Evolutionary conservation across 257 asterid species (phyloP).

Genomic region (Ehretia macrophylla): DNA sequence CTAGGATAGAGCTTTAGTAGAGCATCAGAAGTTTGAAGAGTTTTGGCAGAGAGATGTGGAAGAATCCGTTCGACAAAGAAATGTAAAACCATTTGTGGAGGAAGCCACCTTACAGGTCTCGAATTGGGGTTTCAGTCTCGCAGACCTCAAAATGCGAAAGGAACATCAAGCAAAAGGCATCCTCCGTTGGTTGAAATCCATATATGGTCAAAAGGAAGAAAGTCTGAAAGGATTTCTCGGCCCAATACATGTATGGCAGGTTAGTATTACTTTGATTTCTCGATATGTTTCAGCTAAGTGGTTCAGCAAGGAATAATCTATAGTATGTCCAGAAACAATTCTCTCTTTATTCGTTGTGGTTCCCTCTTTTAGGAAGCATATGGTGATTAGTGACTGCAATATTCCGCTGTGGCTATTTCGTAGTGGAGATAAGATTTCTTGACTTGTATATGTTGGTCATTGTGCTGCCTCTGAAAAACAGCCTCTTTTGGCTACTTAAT

Average conservation of each 20-base stretch:
- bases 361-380: not conserved
- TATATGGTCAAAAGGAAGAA: slow-evolving; percentile 52
- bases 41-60: slow-evolving; percentile 88
- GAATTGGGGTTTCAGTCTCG: slow-evolving; percentile 83
- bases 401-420: not conserved
- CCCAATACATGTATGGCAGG: slow-evolving; percentile 96
- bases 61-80: slow-evolving; percentile 80
- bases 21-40: slow-evolving; percentile 45
- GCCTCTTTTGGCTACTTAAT: not conserved
- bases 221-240: slow-evolving; percentile 67
- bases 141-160: slow-evolving; percentile 57
- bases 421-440: slow-evolving; percentile 1
- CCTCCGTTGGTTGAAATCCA: slow-evolving; percentile 62
- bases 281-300: not conserved
- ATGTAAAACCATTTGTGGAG: slow-evolving; percentile 70
- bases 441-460: not conserved
- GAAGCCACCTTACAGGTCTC: slow-evolving; percentile 85
- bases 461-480: not conserved
- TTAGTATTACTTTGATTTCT: slow-evolving; percentile 22
- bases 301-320: not conserved
- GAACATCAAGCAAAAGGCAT: slow-evolving; percentile 52
- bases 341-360: not conserved
- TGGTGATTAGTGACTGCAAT: not conserved
- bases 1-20: slow-evolving; percentile 73
- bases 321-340: not conserved